These are phyloP conservation scores for Primulina tabacum DNA, from an alignment of 257 asterid genomes.

Conservation along the genomic window DNA sequence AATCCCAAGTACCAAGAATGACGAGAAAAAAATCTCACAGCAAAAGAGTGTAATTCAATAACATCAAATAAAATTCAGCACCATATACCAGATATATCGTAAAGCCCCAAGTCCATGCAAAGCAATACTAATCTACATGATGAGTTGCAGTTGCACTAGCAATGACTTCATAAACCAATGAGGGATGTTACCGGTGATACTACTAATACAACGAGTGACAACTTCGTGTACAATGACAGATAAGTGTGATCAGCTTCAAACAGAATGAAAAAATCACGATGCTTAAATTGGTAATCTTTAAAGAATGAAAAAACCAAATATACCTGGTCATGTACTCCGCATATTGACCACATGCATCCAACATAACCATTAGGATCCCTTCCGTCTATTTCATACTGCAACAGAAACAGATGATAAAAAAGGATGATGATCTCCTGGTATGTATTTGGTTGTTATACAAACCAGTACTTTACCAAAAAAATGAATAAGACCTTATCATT, in stretches of 20 bases:
- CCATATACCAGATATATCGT: constrained; percentile 7
- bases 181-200: too few relatives aligned
- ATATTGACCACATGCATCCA: constrained; percentile 99
- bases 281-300: background rate
- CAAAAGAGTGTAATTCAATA: background rate
- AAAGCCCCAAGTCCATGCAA: background rate
- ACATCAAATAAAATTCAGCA: background rate
- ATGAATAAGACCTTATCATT: constrained; percentile 64
- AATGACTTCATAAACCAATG: too few relatives aligned
- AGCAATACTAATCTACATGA: background rate
- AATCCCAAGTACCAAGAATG: constrained; percentile 8
- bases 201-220: too few relatives aligned
- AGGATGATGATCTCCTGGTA: background rate
- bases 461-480: background rate
- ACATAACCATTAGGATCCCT: constrained; percentile 96
- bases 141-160: background rate
- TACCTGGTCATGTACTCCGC: constrained; percentile 98
- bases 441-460: background rate
- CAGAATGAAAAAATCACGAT: background rate
- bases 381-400: constrained; percentile 90
- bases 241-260: background rate
- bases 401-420: background rate
- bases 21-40: background rate
- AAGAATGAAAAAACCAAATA: background rate
- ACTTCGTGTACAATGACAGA: too few relatives aligned